Evolutionary conservation across 306 rosid species (phyloP), one percentile per base, ranked within the genome.

Genomic region (Vigna angularis): DNA sequence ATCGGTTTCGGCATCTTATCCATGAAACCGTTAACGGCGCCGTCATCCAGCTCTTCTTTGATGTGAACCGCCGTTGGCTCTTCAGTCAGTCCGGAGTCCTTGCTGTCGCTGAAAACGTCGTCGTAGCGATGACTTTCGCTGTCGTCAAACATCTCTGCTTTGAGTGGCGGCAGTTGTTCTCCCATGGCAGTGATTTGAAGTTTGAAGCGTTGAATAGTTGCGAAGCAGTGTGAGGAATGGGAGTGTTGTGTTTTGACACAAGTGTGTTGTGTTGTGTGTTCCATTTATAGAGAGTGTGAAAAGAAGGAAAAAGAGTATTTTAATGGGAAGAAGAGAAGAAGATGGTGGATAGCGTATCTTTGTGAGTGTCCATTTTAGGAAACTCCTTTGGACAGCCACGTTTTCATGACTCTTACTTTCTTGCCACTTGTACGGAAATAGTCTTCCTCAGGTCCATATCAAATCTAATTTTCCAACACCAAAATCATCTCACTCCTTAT

Each of bases 1-100:
- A 93, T 91, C 18, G 98, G 93, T 61, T 73, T 91, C 0, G 92
- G 92, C 17, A 77, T 48, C 17, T 12, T 15, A 11, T 24, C 76
- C 34, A 52, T 74, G 24, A 86, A 81, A 7, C 85, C 77, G 79
- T 71, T 72, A 40, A 61, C 64, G 17, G 76, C 76, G 32, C 30
- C 78, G 9, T 81, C 87, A 17, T 44, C 78, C 1, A 52, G 50
- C 36, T 89, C 96, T 26, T 88, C 83, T 81, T 93, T 89, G 3
- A 91, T 32, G 3, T 38, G 66, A 52, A 62, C 77, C 34, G 50
- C 64, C n/a, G 51, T 68, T 20, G 16, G 80, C 22, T 62, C 85
- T 48, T 75, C 81, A 0, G 80, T 66, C 2, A 76, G 24, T 15
- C 47, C 68, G 45, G 68, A 62, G 6, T 32, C 68, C 68, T 62